Evolutionary conservation across 345 rosid species (phyloP).

Genomic region (Salix arbutifolia): DNA sequence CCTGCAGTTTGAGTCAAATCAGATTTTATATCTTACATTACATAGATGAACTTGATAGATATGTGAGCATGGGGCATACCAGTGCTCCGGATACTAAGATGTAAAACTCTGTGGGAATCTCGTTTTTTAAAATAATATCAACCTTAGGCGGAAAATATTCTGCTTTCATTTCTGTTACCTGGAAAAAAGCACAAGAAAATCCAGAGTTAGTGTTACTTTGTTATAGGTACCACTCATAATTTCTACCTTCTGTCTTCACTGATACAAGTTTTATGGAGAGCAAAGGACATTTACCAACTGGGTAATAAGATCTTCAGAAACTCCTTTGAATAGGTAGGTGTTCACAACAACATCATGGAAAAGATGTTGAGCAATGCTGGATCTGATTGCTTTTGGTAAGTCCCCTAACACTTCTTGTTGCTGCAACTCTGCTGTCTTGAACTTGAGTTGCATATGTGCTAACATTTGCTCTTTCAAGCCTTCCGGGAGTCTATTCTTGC

Average conservation of each 20-base stretch:
- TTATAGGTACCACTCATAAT: no score
- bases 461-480: conserved; percentile 83
- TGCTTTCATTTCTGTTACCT: no score
- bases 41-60: background rate
- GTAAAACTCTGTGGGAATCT: conserved; percentile 87
- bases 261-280: no score
- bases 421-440: conserved; percentile 75
- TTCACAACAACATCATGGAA: no score
- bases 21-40: conserved; percentile 13
- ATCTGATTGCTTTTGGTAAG: conserved; percentile 87
- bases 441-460: conserved; percentile 86
- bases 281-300: no score
- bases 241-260: no score
- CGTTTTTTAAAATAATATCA: conserved; percentile 82
- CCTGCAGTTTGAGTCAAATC: conserved; percentile 44
- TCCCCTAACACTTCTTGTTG: conserved; percentile 80
- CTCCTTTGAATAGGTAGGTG: no score
- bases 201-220: no score
- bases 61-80: conserved; percentile 36
- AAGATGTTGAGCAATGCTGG: conserved; percentile 74
- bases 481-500: conserved; percentile 79
- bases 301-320: no score
- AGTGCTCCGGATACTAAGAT: conserved; percentile 80
- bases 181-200: no score
- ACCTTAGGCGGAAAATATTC: no score